A percentile compares a stretch with the other conserved stretches of the same genome.
Conservation (phyloP, 345 rosid genomes). For the Clausena lansium region DNA sequence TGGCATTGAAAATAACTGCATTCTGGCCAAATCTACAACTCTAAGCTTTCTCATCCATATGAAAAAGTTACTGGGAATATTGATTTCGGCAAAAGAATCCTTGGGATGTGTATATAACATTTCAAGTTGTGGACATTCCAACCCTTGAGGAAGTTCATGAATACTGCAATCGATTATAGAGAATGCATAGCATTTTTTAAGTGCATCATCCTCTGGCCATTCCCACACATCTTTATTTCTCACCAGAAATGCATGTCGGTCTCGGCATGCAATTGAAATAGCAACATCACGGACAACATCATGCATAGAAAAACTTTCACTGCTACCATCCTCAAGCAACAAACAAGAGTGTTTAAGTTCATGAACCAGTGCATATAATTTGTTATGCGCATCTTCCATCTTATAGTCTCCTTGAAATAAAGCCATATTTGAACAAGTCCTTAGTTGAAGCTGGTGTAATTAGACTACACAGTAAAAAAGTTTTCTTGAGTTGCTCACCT, state of each 20-base stretch:
- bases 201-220: conserved; percentile 1
- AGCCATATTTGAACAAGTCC: neutral
- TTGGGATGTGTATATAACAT: neutral
- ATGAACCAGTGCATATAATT: neutral
- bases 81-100: neutral
- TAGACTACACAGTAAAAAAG: neutral
- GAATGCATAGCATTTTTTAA: neutral
- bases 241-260: neutral
- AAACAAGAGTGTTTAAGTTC: conserved; percentile 16
- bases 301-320: conserved; percentile 4
- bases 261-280: conserved; percentile 10
- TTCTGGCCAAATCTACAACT: conserved; percentile 11
- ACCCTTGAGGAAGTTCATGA: conserved; percentile 1
- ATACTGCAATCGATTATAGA: neutral
- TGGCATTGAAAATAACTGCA: conserved; percentile 8
- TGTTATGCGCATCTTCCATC: conserved; percentile 6
- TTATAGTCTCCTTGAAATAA: neutral
- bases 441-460: neutral
- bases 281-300: conserved; percentile 10
- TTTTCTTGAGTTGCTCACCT: neutral
- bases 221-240: neutral
- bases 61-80: conserved; percentile 6
- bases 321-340: neutral
- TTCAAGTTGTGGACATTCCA: conserved; percentile 18
- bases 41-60: neutral